phyloP scores from a whole-genome alignment of 805 yeast species.

The Metschnikowia borealis region DNA sequence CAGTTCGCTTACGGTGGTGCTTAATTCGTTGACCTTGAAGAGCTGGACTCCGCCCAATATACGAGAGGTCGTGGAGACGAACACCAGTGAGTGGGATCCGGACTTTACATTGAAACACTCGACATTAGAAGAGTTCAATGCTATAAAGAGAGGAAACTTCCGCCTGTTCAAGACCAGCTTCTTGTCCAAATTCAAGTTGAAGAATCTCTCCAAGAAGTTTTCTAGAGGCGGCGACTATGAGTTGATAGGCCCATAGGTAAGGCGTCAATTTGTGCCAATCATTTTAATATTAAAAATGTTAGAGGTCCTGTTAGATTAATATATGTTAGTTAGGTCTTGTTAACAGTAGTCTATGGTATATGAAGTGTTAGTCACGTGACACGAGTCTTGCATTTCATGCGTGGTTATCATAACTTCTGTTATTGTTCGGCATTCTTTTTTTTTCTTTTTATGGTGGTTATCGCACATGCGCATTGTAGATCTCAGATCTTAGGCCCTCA shows the following conservation, averaged over 20 bases:
- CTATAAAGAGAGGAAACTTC: slow-evolving; percentile 2
- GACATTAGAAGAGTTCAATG: slow-evolving; percentile 14
- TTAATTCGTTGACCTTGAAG: slow-evolving; percentile 71
- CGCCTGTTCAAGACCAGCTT: neutral
- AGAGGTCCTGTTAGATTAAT: too few relatives aligned
- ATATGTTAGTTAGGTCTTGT: too few relatives aligned
- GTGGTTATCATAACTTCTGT: too few relatives aligned
- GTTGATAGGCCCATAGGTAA: neutral
- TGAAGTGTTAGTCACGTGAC: too few relatives aligned
- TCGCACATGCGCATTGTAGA: too few relatives aligned
- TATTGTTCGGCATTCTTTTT: too few relatives aligned
- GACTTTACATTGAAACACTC: slow-evolving; percentile 13
- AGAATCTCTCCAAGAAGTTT: neutral
- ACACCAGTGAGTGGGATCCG: slow-evolving; percentile 7
- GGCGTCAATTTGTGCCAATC: too few relatives aligned
- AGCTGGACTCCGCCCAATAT: slow-evolving; percentile 48
- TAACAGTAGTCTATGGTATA: too few relatives aligned
- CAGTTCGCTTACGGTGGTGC: slow-evolving; percentile 84
- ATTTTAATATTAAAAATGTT: too few relatives aligned
- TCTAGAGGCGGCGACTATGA: neutral
- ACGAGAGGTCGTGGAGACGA: slow-evolving; percentile 1
- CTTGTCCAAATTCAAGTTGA: neutral
- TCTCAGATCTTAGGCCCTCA: neutral
- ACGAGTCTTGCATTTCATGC: too few relatives aligned
- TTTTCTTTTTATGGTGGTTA: too few relatives aligned